Percentiles rank a stretch among this genome's conserved stretches.
Conservation (phyloP, 2,329 filamentous ascomycete species). For the Trichoderma simmonsii region DNA sequence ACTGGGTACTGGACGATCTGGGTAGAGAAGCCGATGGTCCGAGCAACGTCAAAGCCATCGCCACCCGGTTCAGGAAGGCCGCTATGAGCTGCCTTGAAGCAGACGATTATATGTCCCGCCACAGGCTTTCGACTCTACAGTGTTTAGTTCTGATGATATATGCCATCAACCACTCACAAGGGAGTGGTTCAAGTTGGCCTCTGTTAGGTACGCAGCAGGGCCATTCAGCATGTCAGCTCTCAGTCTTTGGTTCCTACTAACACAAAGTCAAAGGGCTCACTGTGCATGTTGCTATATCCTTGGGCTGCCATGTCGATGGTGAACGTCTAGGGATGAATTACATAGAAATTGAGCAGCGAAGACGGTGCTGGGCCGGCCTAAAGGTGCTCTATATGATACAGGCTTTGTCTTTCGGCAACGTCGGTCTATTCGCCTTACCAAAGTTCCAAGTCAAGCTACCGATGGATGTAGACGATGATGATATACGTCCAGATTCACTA, state of each 20-base stretch:
- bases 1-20: background rate
- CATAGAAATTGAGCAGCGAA: background rate
- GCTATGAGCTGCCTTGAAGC: background rate
- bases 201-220: background rate
- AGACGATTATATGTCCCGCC: background rate
- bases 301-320: background rate
- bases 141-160: background rate
- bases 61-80: background rate
- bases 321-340: background rate
- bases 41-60: background rate
- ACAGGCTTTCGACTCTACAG: background rate
- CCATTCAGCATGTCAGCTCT: background rate
- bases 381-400: background rate
- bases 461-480: background rate
- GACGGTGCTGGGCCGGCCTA: background rate
- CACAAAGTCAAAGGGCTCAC: background rate
- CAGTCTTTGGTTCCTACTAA: background rate
- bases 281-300: background rate
- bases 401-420: background rate
- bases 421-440: background rate
- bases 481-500: background rate
- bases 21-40: background rate
- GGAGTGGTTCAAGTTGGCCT: background rate
- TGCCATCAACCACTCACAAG: background rate
- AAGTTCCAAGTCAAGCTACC: background rate